Percentiles rank a stretch among this genome's conserved stretches.
These are phyloP conservation scores for Coccomyxa subellipsoidea DNA, from an alignment of 163 green algal genomes.

Conservation along the genomic window DNA sequence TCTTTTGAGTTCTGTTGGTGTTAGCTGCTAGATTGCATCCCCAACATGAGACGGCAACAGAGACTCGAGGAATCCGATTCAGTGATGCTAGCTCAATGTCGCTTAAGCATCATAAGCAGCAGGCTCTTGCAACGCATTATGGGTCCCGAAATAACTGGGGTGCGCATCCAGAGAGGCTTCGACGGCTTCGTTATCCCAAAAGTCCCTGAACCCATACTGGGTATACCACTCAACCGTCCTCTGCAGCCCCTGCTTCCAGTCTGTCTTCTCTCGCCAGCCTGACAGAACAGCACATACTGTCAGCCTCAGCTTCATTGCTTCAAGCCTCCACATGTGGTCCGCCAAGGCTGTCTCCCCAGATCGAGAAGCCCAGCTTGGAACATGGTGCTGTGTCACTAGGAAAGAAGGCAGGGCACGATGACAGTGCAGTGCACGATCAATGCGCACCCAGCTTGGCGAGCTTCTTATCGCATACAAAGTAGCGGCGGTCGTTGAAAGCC, in stretches of 20 bases:
- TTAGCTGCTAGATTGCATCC: too few relatives aligned
- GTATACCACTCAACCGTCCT: slow-evolving; percentile 90
- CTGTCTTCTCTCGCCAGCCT: slow-evolving; percentile 85
- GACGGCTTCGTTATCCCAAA: slow-evolving; percentile 61
- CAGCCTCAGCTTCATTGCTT: background rate
- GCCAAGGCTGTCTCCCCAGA: background rate
- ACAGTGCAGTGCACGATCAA: background rate
- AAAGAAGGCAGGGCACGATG: background rate
- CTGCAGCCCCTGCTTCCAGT: slow-evolving; percentile 86
- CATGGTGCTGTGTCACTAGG: background rate
- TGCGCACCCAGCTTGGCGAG: slow-evolving; percentile 42
- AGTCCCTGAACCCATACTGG: slow-evolving; percentile 35
- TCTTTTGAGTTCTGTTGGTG: too few relatives aligned
- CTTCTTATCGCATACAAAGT: slow-evolving; percentile 92
- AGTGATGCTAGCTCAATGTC: background rate
- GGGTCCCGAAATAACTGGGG: slow-evolving; percentile 2
- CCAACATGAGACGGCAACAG: background rate
- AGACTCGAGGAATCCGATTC: background rate
- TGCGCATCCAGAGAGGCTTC: slow-evolving; percentile 29
- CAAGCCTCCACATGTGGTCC: background rate
- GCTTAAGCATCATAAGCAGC: background rate
- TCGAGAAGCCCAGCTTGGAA: background rate
- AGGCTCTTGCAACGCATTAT: background rate
- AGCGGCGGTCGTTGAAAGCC: slow-evolving; percentile 91
- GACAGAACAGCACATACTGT: slow-evolving; percentile 14